Evolutionary conservation across 441 rosid genomes (phyloP).

Genomic region (Adansonia madagascariensis): DNA sequence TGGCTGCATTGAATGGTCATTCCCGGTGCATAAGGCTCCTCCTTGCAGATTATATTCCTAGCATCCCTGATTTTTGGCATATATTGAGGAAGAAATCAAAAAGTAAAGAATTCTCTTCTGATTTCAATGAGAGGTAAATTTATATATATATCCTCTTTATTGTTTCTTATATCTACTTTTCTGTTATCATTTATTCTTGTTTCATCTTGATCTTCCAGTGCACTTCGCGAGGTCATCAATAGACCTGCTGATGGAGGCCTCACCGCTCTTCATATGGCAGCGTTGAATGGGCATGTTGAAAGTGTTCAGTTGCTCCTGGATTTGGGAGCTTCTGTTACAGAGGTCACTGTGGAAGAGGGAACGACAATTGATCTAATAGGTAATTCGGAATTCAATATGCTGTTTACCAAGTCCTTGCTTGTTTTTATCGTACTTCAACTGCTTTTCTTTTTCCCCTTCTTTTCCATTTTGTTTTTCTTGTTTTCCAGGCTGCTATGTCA

Average conservation of each 20-base stretch:
- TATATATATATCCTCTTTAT: background rate
- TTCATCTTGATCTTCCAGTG: conserved; percentile 45
- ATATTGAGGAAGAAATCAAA: conserved; percentile 43
- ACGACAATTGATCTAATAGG: conserved; percentile 92
- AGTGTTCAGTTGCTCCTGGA: conserved; percentile 80
- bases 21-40: conserved; percentile 80
- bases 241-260: conserved; percentile 92
- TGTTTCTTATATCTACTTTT: background rate
- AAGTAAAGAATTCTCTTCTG: conserved; percentile 43
- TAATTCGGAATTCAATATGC: conserved; percentile 16
- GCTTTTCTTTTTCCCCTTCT: background rate
- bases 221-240: conserved; percentile 63
- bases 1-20: conserved; percentile 92
- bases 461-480: background rate
- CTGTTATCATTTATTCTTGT: conserved; percentile 26
- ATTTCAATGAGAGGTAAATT: conserved; percentile 62
- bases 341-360: conserved; percentile 86
- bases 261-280: conserved; percentile 92
- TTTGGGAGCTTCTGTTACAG: conserved; percentile 77
- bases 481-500: background rate
- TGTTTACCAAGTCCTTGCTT: no score
- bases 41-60: conserved; percentile 82
- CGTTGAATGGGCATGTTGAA: conserved; percentile 84
- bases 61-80: conserved; percentile 60
- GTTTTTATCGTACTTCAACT: background rate